Evolutionary conservation across 345 rosid genomes (phyloP), one percentile per base, ranked within the genome.

Genomic region (Salix dunnii): DNA sequence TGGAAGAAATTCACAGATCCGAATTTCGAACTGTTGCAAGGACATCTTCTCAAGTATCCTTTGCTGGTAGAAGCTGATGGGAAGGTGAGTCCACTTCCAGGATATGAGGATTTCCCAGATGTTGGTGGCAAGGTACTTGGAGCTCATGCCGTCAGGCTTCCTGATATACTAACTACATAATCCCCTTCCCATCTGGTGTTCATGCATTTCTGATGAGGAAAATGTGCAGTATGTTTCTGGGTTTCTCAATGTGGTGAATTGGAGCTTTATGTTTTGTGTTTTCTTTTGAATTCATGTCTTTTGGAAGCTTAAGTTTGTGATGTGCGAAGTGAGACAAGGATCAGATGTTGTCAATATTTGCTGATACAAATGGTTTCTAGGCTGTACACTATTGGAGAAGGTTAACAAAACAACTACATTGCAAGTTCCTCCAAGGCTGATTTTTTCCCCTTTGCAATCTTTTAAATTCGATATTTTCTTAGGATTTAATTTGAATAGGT

Each of bases 31-130:
- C 53, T 33, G 53, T 77, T 90, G 75, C 89, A 88, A 78, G 99
- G 99, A 64, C 98, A 96, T 85, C 94, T 96, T 30, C 92, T 96
- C 76, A 87, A 33, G 86, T 96, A 96, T 80, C 99, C 98, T 46
- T 4, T 92, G 72, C 75, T 72, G 67, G 89, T 96, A 40, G 90
- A 87, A 64, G 0, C 21, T 1, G 81, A 90, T 17, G 99, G 99
- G 68, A 87, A 79, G 65, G 89, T 93, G 11, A 79, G 70, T 20
- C 81, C 97, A 2, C 83, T 91, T 43, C 90, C 88, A 0, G 97
- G 87, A 42, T 72, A 74, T 2, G 99, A 91, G 60, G 77, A 63
- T 58, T 96, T 96, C 85, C 99, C 98, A 1, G 99, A 96, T 74
- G 89, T 87, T 38, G 99, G 99, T 6, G 99, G 98, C 73, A 89